Conservation (phyloP, 2,329 filamentous ascomycete species). For the Colletotrichum navitas region DNA sequence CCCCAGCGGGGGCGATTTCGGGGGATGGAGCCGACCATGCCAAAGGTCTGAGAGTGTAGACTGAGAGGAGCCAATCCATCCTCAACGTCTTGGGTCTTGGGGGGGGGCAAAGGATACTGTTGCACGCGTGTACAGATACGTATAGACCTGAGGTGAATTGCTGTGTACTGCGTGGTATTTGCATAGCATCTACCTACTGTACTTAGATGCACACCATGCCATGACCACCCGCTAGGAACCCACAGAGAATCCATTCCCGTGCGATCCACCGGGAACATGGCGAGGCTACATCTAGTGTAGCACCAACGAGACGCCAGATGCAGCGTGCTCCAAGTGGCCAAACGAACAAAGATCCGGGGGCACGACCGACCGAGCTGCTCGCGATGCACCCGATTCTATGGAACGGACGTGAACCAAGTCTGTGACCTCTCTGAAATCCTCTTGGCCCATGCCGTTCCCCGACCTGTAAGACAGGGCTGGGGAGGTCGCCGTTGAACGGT, state of each 20-base stretch:
- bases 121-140: background rate
- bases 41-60: constrained; percentile 28
- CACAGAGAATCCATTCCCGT: background rate
- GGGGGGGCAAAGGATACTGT: background rate
- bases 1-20: constrained; percentile 1
- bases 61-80: background rate
- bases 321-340: background rate
- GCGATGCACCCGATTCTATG: constrained; percentile 26
- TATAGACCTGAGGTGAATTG: background rate
- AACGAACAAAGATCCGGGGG: background rate
- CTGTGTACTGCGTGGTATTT: no score
- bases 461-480: background rate
- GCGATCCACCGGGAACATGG: constrained; percentile 23
- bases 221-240: background rate
- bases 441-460: constrained; percentile 9
- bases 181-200: background rate
- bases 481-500: background rate
- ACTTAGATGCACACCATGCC: no score
- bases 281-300: constrained; percentile 22
- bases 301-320: constrained; percentile 8
- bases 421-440: background rate
- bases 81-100: constrained; percentile 15
- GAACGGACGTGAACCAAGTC: background rate
- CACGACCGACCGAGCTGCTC: background rate
- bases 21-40: background rate